A percentile compares a stretch with the other conserved stretches of the same genome.
Evolutionary conservation across 805 yeast genomes (phyloP).

Genomic region (Metschnikowia reukaufii): DNA sequence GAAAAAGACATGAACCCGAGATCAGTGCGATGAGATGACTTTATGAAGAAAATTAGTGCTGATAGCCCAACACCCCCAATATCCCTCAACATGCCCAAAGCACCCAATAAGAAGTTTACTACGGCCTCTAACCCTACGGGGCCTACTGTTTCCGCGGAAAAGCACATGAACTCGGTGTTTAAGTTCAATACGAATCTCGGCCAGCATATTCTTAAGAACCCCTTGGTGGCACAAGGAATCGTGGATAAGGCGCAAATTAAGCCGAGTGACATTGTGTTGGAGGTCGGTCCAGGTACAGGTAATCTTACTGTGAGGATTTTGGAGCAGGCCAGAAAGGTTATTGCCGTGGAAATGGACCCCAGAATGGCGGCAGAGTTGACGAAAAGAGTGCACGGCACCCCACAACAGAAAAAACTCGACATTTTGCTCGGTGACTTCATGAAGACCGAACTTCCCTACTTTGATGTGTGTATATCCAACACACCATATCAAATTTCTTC

Average conservation of each 20-base stretch:
- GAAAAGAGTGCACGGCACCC: slow-evolving; percentile 96
- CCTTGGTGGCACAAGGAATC: slow-evolving; percentile 95
- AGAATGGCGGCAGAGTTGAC: slow-evolving; percentile 99
- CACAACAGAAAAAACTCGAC: slow-evolving; percentile 86
- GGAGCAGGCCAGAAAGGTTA: slow-evolving; percentile 90
- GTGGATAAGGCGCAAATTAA: slow-evolving; percentile 93
- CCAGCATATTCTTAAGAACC: slow-evolving; percentile 95
- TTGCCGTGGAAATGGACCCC: slow-evolving; percentile 99
- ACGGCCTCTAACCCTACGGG: slow-evolving; percentile 47
- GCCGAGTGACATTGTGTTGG: slow-evolving; percentile 90
- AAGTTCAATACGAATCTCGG: slow-evolving; percentile 96
- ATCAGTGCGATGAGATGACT: slow-evolving; percentile 14
- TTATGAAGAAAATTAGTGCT: neutral
- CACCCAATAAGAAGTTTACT: slow-evolving; percentile 61
- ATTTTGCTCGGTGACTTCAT: slow-evolving; percentile 93
- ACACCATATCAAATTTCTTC: slow-evolving; percentile 98
- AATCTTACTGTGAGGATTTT: slow-evolving; percentile 89
- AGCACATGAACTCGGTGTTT: slow-evolving; percentile 79
- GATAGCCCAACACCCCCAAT: neutral
- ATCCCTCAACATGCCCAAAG: slow-evolving; percentile 53
- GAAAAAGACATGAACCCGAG: neutral
- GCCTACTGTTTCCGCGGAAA: slow-evolving; percentile 65
- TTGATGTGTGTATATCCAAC: slow-evolving; percentile 93
- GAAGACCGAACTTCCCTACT: slow-evolving; percentile 91
- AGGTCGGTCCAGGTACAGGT: slow-evolving; percentile 99